Percentiles rank a stretch among this genome's conserved stretches.
phyloP scores from a whole-genome alignment of 495 filamentous ascomycete species.

The Glutinoglossum americanum region DNA sequence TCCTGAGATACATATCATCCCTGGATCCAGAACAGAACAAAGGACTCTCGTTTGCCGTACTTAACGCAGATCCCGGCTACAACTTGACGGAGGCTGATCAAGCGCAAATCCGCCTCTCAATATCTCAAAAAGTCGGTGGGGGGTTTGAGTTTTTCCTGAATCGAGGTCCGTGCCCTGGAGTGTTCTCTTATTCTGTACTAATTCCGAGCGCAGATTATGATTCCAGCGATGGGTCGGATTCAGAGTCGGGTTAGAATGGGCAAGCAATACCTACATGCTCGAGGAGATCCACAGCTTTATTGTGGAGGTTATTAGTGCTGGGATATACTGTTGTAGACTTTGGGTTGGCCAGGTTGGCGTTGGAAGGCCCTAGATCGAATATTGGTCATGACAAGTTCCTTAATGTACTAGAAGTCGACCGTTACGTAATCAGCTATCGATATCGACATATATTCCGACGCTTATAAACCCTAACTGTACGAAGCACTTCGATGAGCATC shows the following conservation, averaged over 20 bases:
- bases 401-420: too few relatives aligned
- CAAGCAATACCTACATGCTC: not conserved
- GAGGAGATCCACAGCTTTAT: not conserved
- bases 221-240: not conserved
- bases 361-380: too few relatives aligned
- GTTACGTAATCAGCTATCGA: not conserved
- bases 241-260: too few relatives aligned
- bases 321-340: not conserved
- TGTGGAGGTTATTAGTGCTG: not conserved
- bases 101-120: slow-evolving; percentile 11
- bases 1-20: slow-evolving; percentile 14
- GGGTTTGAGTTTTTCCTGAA: slow-evolving; percentile 18
- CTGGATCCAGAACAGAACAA: slow-evolving; percentile 14
- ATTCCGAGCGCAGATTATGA: not conserved
- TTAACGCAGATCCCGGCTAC: slow-evolving; percentile 17
- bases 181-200: not conserved
- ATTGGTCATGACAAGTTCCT: too few relatives aligned
- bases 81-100: slow-evolving; percentile 16
- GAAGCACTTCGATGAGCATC: too few relatives aligned
- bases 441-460: too few relatives aligned
- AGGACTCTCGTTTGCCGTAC: slow-evolving; percentile 15
- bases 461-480: too few relatives aligned
- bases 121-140: slow-evolving; percentile 15
- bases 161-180: slow-evolving; percentile 11
- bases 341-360: too few relatives aligned